These are phyloP conservation scores for Aspergillus bridgeri DNA, from an alignment of 495 filamentous ascomycete species.

Conservation along the genomic window DNA sequence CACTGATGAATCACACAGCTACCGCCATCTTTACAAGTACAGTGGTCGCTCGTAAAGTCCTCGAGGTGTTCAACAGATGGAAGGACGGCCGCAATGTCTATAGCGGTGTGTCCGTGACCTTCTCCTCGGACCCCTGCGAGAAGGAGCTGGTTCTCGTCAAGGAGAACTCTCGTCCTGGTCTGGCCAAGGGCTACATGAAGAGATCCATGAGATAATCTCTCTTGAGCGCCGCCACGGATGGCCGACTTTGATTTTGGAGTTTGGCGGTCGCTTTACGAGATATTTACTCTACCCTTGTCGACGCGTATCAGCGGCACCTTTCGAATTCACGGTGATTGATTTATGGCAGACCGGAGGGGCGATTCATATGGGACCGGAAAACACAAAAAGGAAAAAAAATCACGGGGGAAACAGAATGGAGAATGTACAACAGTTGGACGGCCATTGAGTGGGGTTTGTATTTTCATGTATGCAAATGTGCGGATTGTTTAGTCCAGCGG, in stretches of 20 bases:
- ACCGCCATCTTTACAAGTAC: conserved; percentile 37
- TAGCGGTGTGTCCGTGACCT: conserved; percentile 29
- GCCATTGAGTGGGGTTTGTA: neutral
- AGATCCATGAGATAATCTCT: conserved; percentile 15
- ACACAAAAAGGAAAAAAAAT: too few species aligned
- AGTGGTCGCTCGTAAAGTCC: conserved; percentile 29
- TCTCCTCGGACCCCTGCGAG: conserved; percentile 36
- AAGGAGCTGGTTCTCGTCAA: conserved; percentile 27
- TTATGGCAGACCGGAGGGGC: too few species aligned
- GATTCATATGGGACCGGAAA: too few species aligned
- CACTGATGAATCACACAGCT: conserved; percentile 18
- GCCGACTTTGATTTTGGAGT: neutral
- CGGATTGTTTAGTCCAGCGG: neutral
- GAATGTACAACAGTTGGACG: neutral
- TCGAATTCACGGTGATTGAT: too few species aligned
- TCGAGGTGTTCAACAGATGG: conserved; percentile 27
- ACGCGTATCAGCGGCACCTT: too few species aligned
- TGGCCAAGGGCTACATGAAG: conserved; percentile 16
- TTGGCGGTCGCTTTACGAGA: neutral
- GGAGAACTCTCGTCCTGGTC: conserved; percentile 16
- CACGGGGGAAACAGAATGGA: neutral
- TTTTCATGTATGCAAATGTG: neutral
- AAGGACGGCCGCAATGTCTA: conserved; percentile 24
- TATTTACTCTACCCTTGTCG: too few species aligned
- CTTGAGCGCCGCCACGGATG: neutral